These are phyloP conservation scores for Ehretia macrophylla DNA, from an alignment of 257 asterid species.

Conservation along the genomic window DNA sequence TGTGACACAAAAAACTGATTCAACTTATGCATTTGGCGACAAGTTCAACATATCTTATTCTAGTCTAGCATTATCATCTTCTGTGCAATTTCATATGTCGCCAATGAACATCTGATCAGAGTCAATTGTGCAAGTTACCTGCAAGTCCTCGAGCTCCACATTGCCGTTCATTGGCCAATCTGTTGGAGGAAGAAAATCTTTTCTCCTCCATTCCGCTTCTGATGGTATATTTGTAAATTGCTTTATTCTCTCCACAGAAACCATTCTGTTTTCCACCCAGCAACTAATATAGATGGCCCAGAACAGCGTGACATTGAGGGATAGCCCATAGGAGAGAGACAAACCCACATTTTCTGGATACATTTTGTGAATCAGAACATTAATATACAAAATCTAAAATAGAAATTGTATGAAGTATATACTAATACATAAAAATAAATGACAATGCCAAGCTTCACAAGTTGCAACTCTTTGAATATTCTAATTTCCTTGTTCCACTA, in stretches of 20 bases:
- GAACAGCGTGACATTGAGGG: slow-evolving; percentile 67
- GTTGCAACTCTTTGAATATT: too few species aligned
- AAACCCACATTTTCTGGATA: slow-evolving; percentile 82
- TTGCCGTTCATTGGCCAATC: slow-evolving; percentile 81
- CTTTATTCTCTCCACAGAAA: slow-evolving; percentile 91
- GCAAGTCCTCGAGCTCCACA: slow-evolving; percentile 56
- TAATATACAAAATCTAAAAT: background rate
- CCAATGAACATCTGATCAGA: too few species aligned
- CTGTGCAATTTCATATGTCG: too few species aligned
- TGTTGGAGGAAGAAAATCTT: slow-evolving; percentile 54
- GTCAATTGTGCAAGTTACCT: slow-evolving; percentile 27
- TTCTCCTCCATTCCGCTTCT: slow-evolving; percentile 83
- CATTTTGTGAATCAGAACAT: slow-evolving; percentile 9
- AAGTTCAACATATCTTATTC: too few species aligned
- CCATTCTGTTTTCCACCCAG: slow-evolving; percentile 88
- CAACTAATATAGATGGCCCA: slow-evolving; percentile 70
- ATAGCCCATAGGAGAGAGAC: slow-evolving; percentile 81
- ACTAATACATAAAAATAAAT: too few species aligned
- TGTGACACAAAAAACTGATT: too few species aligned
- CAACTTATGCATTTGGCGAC: background rate
- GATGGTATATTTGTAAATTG: slow-evolving; percentile 76
- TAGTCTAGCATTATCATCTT: too few species aligned
- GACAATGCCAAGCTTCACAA: too few species aligned
- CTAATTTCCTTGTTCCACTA: too few species aligned
- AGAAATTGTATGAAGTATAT: background rate